A percentile compares a stretch with the other conserved stretches of the same genome.
Conservation (phyloP, 148 eudicot genomes). For the Chenopodium suecicum region DNA sequence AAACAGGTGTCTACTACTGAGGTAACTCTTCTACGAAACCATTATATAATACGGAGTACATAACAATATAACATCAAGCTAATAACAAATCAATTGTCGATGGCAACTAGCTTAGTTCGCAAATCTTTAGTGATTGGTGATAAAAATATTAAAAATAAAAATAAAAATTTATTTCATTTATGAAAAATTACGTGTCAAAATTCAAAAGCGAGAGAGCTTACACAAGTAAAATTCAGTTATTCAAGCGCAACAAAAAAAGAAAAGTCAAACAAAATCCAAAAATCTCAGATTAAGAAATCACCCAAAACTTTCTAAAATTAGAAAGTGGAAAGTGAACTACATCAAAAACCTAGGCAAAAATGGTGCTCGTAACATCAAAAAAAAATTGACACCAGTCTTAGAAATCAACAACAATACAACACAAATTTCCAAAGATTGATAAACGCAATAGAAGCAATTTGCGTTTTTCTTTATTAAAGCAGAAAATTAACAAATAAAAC, state of each 20-base stretch:
- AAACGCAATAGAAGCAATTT: too few species aligned
- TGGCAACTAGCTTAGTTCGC: neutral
- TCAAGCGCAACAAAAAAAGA: neutral
- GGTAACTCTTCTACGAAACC: neutral
- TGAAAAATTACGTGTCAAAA: too few species aligned
- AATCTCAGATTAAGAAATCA: too few species aligned
- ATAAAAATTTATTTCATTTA: too few species aligned
- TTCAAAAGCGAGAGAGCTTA: neutral
- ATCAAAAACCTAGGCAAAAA: neutral
- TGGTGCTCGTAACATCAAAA: neutral
- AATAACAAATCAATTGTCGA: too few species aligned
- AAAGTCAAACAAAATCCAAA: neutral
- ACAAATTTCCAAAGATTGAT: too few species aligned
- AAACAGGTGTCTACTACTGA: neutral
- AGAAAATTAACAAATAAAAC: too few species aligned
- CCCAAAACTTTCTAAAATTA: neutral
- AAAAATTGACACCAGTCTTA: too few species aligned
- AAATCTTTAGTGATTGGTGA: too few species aligned
- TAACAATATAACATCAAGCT: neutral
- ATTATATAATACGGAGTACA: neutral
- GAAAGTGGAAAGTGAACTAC: neutral
- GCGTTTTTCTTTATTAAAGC: too few species aligned
- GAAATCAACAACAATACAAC: too few species aligned
- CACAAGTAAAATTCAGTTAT: neutral
- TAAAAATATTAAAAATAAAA: too few species aligned